Conservation (phyloP, 805 yeast species). For the Candida nitratophila region DNA sequence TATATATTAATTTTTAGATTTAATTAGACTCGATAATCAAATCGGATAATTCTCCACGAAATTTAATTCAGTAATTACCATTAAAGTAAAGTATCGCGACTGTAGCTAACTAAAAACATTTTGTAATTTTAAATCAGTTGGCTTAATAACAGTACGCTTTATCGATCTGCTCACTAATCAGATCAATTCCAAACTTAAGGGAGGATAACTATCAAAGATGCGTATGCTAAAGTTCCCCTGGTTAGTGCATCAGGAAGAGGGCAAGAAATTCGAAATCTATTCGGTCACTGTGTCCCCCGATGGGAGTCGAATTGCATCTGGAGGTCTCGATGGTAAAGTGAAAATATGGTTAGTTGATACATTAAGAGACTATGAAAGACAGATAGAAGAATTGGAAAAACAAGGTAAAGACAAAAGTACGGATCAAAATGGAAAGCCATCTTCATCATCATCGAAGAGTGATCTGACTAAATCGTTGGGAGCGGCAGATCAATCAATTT, state of each 20-base stretch:
- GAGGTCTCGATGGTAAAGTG: constrained; percentile 90
- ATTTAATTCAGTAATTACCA: too few species aligned
- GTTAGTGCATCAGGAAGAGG: constrained; percentile 72
- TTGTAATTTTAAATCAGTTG: too few species aligned
- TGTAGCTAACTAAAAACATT: too few species aligned
- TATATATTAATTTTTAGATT: background rate
- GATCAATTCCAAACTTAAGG: too few species aligned
- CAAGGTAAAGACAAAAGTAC: background rate
- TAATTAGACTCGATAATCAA: too few species aligned
- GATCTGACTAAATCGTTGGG: too few species aligned
- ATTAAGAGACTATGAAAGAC: constrained; percentile 33
- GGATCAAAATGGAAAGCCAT: too few species aligned
- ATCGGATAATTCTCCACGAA: too few species aligned
- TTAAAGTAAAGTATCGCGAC: too few species aligned
- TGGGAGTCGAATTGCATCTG: constrained; percentile 83
- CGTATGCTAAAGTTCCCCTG: constrained; percentile 63
- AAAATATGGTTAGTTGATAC: constrained; percentile 77
- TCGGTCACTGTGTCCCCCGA: constrained; percentile 76
- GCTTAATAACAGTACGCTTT: too few species aligned
- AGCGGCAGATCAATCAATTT: background rate
- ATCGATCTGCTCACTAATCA: too few species aligned
- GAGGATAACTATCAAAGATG: constrained; percentile 29
- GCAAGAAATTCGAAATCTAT: constrained; percentile 75
- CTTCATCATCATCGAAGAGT: too few species aligned
- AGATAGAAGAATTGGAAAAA: constrained; percentile 7